These are phyloP conservation scores for Lecanicillium sp. DNA, from an alignment of 2,329 filamentous ascomycete genomes.

Conservation along the genomic window DNA sequence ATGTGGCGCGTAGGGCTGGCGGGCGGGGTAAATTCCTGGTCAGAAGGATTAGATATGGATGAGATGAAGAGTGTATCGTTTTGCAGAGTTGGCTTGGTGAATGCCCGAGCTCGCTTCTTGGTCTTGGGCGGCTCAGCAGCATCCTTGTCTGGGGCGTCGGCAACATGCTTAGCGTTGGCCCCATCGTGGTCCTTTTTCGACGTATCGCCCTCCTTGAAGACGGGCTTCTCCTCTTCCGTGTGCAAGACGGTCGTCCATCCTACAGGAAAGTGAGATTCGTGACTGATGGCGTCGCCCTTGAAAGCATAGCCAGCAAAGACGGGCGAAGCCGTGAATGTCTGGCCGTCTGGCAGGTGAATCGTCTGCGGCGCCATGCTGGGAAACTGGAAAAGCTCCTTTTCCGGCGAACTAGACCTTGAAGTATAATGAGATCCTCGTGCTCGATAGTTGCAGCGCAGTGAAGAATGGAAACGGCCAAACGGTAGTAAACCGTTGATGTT, in stretches of 20 bases:
- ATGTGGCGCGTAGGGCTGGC: conserved; percentile 80
- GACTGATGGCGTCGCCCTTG: conserved; percentile 67
- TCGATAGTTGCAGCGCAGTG: too few species aligned
- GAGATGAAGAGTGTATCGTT: conserved; percentile 86
- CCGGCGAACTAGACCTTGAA: too few species aligned
- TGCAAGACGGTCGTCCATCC: conserved; percentile 88
- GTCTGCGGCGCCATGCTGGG: conserved; percentile 34
- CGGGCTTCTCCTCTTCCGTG: conserved; percentile 41
- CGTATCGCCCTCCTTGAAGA: conserved; percentile 1
- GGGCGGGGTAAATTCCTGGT: conserved; percentile 68
- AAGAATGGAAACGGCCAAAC: too few species aligned
- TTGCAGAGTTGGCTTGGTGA: conserved; percentile 63
- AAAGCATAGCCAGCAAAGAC: conserved; percentile 91
- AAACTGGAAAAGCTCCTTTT: too few species aligned
- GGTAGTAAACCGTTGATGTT: neutral
- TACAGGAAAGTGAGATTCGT: conserved; percentile 65
- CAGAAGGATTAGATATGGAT: conserved; percentile 77
- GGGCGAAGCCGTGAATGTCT: conserved; percentile 69
- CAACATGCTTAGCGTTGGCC: neutral
- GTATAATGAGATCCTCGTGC: too few species aligned
- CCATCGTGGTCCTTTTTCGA: neutral
- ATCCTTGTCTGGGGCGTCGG: neutral
- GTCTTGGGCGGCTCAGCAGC: conserved; percentile 2
- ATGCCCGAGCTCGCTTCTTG: conserved; percentile 30
- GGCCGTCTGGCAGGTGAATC: conserved; percentile 78